Evolutionary conservation across 495 filamentous ascomycete species (phyloP), one percentile per base, ranked within the genome.

Genomic region (Penicillium nucicola): DNA sequence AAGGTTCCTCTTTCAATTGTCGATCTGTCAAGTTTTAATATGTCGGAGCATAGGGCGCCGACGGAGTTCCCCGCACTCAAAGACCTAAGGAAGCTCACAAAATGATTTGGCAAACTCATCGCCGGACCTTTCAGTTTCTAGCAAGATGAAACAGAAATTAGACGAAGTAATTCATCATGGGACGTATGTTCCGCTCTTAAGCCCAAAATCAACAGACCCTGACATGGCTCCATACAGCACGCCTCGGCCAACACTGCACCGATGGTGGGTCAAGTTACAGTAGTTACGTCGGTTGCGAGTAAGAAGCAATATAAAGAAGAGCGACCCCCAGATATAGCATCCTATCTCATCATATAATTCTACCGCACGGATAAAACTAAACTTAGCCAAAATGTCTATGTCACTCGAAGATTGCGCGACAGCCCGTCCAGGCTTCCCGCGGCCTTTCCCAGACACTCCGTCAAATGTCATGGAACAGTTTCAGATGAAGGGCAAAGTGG

Each of bases 331-430:
- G 10, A 8, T 46, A 10, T 12, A 3, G n/a, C 31, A n/a, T 18
- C 30, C 10, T 3, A 6, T 13, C 33, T 30, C 18, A 37, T 3
- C 25, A 37, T 22, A 42, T 23, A n/a, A n/a, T 5, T 37, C 11
- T 33, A 36, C 11, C 9, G 10, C 23, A 10, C 4, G 13, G 32
- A n/a, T 30, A 8, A 7, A 9, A 28, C 4, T 10, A 18, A 6
- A 48, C n/a, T n/a, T n/a, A n/a, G n/a, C 7, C 60, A 71, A 62
- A 10, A 80, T 80, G 77, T 80, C 77, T 50, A 78, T 80, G 76
- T 57, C 53, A 42, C 52, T 68, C 17, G 48, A 65, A 17, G 75
- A 80, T 36, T 64, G 66, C 39, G 60, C 44, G 2, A 44, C 36
- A 11, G 42, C 39, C 23, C 65, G 77, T 15, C 56, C 67, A 8